Percentiles rank a stretch among this genome's conserved stretches.
phyloP scores from a whole-genome alignment of 228 moss, liverwort and hornwort genomes.

The Sphagnum magellanicum region DNA sequence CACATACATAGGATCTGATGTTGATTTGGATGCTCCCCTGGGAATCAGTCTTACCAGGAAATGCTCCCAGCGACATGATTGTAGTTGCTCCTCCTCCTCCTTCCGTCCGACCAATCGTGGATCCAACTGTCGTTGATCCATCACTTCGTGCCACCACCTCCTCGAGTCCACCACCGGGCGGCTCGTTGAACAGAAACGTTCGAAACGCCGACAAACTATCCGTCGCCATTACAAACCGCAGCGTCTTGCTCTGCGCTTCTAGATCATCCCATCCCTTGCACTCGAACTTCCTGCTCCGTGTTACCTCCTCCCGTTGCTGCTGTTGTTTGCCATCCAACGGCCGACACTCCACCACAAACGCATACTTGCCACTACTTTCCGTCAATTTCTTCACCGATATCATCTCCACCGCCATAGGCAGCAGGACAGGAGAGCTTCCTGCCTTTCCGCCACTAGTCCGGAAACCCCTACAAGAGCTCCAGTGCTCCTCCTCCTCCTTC shows the following conservation, averaged over 20 bases:
- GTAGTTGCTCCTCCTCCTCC: conserved; percentile 8
- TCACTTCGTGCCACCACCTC: conserved; percentile 14
- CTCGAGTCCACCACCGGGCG: conserved; percentile 18
- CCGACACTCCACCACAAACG: conserved; percentile 63
- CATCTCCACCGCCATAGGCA: conserved; percentile 20
- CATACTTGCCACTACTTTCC: conserved; percentile 57
- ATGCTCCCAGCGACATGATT: conserved; percentile 12
- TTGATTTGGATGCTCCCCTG: conserved; percentile 29
- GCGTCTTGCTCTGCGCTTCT: conserved; percentile 59
- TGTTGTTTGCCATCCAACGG: conserved; percentile 19
- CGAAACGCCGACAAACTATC: conserved; percentile 66
- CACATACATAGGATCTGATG: conserved; percentile 77
- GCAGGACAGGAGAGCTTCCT: too few relatives aligned
- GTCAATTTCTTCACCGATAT: conserved; percentile 79
- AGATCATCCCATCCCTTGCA: conserved; percentile 68
- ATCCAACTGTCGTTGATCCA: conserved; percentile 11
- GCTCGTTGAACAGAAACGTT: conserved; percentile 66
- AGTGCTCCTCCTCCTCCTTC: too few relatives aligned
- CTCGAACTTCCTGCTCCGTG: conserved; percentile 53
- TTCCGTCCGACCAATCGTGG: neutral
- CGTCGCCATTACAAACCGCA: conserved; percentile 67
- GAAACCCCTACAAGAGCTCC: too few relatives aligned
- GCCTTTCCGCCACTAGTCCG: too few relatives aligned
- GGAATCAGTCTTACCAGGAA: conserved; percentile 9
- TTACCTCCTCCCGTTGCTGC: conserved; percentile 2